phyloP scores from a whole-genome alignment of 1,284 basidiomycete species.

The Ceratobasidium sp. region DNA sequence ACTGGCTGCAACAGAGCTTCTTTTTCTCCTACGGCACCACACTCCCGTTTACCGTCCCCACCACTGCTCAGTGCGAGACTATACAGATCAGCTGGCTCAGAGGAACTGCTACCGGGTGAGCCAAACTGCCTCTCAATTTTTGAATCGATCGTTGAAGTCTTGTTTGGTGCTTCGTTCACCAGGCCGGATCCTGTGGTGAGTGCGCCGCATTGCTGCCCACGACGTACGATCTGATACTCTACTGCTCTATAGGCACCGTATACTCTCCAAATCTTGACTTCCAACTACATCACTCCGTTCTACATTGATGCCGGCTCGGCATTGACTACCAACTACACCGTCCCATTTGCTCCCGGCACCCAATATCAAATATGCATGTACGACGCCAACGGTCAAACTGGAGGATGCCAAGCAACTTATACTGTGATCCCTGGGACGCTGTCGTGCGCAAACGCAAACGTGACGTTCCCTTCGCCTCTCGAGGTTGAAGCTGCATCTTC shows the following conservation, averaged over 20 bases:
- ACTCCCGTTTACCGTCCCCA: slow-evolving; percentile 51
- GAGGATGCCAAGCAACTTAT: slow-evolving; percentile 66
- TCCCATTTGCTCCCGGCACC: slow-evolving; percentile 65
- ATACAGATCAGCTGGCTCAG: slow-evolving; percentile 62
- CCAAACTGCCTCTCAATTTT: too few species aligned
- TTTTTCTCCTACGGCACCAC: slow-evolving; percentile 61
- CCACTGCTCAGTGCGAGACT: slow-evolving; percentile 61
- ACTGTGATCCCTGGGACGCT: slow-evolving; percentile 58
- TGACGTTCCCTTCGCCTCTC: slow-evolving; percentile 32
- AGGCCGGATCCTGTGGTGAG: slow-evolving; percentile 59
- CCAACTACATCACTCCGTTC: slow-evolving; percentile 61
- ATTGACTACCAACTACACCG: slow-evolving; percentile 62
- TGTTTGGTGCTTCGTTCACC: background rate
- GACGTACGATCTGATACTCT: background rate
- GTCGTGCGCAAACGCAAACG: slow-evolving; percentile 37
- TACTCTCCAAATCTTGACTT: slow-evolving; percentile 66
- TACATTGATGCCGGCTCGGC: slow-evolving; percentile 58
- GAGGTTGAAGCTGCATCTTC: slow-evolving; percentile 27
- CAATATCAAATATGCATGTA: slow-evolving; percentile 73
- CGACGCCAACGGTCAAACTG: slow-evolving; percentile 61
- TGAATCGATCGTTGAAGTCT: too few species aligned
- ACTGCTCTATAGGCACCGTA: slow-evolving; percentile 56
- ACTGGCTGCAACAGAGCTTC: slow-evolving; percentile 56
- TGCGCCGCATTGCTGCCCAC: background rate
- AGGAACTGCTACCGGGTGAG: slow-evolving; percentile 57